These are phyloP conservation scores for Zhuliangozyma blackwelliae DNA, from an alignment of 1,139 yeast genomes.

Conservation along the genomic window DNA sequence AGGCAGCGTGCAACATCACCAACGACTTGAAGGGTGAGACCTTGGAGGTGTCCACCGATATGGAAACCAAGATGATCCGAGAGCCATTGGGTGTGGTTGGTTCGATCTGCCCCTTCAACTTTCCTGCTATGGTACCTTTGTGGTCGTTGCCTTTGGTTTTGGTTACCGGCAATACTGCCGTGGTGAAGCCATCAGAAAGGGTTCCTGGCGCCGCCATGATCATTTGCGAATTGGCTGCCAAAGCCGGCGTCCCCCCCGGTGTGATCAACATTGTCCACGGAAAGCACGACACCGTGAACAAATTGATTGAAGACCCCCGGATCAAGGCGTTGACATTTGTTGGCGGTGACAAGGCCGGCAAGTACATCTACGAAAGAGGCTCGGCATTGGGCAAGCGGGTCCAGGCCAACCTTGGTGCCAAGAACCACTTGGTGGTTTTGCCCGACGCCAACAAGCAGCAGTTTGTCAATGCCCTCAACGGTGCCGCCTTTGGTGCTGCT, in stretches of 20 bases:
- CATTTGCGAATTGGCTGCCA: conserved; percentile 66
- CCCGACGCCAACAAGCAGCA: conserved; percentile 71
- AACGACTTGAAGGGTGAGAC: conserved; percentile 63
- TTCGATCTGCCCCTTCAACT: conserved; percentile 72
- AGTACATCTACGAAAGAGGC: conserved; percentile 66
- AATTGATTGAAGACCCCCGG: conserved; percentile 69
- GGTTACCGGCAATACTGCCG: conserved; percentile 75
- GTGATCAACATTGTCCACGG: conserved; percentile 76
- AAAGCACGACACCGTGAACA: conserved; percentile 70
- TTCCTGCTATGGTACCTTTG: conserved; percentile 84
- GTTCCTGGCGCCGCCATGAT: conserved; percentile 79
- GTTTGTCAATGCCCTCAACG: conserved; percentile 63
- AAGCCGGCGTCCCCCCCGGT: conserved; percentile 80
- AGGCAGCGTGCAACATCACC: conserved; percentile 59
- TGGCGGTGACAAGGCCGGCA: conserved; percentile 74
- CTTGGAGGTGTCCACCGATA: conserved; percentile 67
- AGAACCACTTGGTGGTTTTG: conserved; percentile 68
- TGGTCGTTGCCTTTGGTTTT: conserved; percentile 77
- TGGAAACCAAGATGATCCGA: conserved; percentile 78
- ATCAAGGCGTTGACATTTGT: conserved; percentile 77
- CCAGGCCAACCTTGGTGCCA: conserved; percentile 76
- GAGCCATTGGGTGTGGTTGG: conserved; percentile 63
- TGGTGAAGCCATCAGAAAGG: conserved; percentile 74
- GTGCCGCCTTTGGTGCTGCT: conserved; percentile 84
- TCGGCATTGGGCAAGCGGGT: conserved; percentile 70